phyloP scores from a whole-genome alignment of 2,329 filamentous ascomycete genomes.

The Didymella sp. region DNA sequence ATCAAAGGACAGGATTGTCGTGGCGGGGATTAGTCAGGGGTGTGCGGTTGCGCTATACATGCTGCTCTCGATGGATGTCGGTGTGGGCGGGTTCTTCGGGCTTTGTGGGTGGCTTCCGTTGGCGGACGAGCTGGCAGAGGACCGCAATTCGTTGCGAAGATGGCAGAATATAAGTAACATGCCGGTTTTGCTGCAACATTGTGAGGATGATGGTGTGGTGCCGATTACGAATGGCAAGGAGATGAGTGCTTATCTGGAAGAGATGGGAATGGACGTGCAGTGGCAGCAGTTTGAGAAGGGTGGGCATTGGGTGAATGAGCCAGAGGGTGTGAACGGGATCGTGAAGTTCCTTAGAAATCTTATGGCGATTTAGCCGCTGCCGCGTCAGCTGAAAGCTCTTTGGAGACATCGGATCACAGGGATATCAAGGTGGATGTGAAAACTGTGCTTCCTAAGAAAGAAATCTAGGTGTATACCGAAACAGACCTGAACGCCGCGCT shows the following conservation, averaged over 20 bases:
- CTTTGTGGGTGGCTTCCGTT: constrained; percentile 35
- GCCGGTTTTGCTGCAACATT: constrained; percentile 58
- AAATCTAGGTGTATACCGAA: constrained; percentile 1
- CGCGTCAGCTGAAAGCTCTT: too few species aligned
- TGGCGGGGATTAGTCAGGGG: constrained; percentile 38
- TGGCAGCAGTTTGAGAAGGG: constrained; percentile 51
- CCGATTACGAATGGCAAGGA: constrained; percentile 45
- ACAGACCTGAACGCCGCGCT: constrained; percentile 15
- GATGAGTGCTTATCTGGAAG: constrained; percentile 45
- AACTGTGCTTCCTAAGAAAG: neutral
- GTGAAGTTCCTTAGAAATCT: constrained; percentile 20
- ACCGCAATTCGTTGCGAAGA: neutral
- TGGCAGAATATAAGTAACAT: neutral
- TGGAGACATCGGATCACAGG: neutral
- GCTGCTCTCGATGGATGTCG: constrained; percentile 3
- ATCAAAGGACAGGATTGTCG: constrained; percentile 18
- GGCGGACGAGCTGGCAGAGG: constrained; percentile 2
- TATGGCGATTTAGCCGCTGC: neutral
- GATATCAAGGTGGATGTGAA: neutral
- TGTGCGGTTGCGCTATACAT: constrained; percentile 29
- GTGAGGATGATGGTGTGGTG: constrained; percentile 52
- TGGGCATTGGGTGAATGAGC: constrained; percentile 59
- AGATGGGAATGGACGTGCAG: constrained; percentile 46
- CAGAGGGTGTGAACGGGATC: constrained; percentile 58
- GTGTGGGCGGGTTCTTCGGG: constrained; percentile 29